Conservation (phyloP, 2,329 filamentous ascomycete species). For the Fusarium fujikuroi region DNA sequence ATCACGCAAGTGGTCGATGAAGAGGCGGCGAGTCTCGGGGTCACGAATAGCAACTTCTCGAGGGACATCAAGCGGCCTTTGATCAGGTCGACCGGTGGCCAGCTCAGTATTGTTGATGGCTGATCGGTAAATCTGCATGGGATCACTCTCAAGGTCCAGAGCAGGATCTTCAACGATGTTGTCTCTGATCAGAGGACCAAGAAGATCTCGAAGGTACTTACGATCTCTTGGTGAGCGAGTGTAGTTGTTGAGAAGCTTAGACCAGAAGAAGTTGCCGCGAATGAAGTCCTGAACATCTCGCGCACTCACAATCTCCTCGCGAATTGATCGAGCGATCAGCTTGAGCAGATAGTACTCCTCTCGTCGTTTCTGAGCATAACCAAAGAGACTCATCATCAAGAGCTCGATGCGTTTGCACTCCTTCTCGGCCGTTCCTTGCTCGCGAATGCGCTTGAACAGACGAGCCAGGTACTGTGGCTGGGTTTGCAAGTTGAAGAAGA, state of each 20-base stretch:
- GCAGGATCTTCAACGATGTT: conserved; percentile 93
- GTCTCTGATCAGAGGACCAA: conserved; percentile 86
- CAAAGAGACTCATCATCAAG: conserved; percentile 95
- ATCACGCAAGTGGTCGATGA: conserved; percentile 94
- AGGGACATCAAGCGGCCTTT: conserved; percentile 83
- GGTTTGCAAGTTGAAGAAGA: conserved; percentile 97
- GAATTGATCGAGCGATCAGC: conserved; percentile 82
- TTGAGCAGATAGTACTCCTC: conserved; percentile 98
- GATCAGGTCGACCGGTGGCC: conserved; percentile 85
- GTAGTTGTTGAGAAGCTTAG: conserved; percentile 86
- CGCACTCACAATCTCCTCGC: conserved; percentile 84
- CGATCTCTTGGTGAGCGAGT: conserved; percentile 90
- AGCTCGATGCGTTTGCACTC: conserved; percentile 93
- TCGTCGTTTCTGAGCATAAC: conserved; percentile 94
- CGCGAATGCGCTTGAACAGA: conserved; percentile 84
- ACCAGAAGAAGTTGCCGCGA: conserved; percentile 93
- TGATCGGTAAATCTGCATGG: conserved; percentile 95
- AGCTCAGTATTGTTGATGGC: conserved; percentile 98
- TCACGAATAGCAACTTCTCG: conserved; percentile 96
- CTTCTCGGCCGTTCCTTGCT: conserved; percentile 87
- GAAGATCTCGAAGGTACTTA: conserved; percentile 88
- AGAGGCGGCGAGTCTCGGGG: conserved; percentile 88
- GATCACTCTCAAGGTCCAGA: conserved; percentile 94
- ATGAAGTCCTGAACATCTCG: conserved; percentile 83
- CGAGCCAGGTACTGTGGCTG: conserved; percentile 94